Evolutionary conservation across 2,329 filamentous ascomycete species (phyloP).

Genomic region (Coniochaeta pulveracea): DNA sequence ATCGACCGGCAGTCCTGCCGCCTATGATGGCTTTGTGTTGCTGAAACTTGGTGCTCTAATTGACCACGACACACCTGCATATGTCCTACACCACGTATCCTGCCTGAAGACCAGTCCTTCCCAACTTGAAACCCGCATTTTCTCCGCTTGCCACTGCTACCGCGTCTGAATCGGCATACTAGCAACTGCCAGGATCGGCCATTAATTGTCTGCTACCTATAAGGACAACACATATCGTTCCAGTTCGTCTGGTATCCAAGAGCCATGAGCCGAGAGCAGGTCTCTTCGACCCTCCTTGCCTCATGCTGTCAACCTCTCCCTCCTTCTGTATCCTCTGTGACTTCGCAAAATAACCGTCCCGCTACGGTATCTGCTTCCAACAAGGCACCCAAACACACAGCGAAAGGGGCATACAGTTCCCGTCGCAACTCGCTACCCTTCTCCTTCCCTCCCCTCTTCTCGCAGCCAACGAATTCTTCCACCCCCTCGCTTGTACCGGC

Average conservation of each 20-base stretch:
- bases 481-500: constrained; percentile 42
- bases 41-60: background rate
- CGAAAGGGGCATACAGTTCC: constrained; percentile 11
- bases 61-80: constrained; percentile 11
- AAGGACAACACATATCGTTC: constrained; percentile 10
- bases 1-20: too few species aligned
- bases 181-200: too few species aligned
- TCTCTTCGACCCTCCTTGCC: background rate
- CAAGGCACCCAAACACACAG: background rate
- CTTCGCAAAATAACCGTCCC: background rate
- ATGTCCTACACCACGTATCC: constrained; percentile 7
- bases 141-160: too few species aligned
- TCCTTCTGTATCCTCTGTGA: constrained; percentile 1
- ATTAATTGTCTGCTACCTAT: too few species aligned
- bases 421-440: constrained; percentile 29
- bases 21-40: constrained; percentile 1
- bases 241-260: constrained; percentile 4
- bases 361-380: background rate
- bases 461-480: constrained; percentile 31
- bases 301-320: background rate
- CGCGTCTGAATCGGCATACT: too few species aligned
- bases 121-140: too few species aligned
- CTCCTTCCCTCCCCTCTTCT: constrained; percentile 36
- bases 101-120: too few species aligned
- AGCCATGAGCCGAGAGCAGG: constrained; percentile 5